phyloP scores from a whole-genome alignment of 2,329 filamentous ascomycete species.

The Dichotomopilus funicola region DNA sequence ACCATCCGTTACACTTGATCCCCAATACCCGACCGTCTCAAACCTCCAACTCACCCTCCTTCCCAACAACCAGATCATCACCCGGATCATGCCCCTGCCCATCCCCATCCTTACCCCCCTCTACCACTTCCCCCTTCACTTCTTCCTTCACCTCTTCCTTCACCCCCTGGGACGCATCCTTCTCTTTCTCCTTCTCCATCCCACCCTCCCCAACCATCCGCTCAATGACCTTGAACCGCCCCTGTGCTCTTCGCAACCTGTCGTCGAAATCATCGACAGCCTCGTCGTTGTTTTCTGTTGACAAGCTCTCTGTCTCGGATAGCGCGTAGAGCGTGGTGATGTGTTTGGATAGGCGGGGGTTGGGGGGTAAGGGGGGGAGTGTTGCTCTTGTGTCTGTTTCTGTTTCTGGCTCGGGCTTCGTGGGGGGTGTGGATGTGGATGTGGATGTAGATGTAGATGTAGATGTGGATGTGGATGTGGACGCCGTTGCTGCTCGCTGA shows the following conservation, averaged over 20 bases:
- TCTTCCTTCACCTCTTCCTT: neutral
- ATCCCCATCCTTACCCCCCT: neutral
- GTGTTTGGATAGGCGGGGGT: slow-evolving; percentile 68
- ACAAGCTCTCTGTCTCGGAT: slow-evolving; percentile 70
- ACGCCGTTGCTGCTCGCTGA: no score
- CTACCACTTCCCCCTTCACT: neutral
- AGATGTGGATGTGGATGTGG: no score
- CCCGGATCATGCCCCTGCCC: neutral
- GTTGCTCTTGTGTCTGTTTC: neutral
- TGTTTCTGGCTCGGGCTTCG: no score
- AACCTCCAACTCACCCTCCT: neutral
- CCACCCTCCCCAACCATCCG: slow-evolving; percentile 48
- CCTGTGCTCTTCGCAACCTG: slow-evolving; percentile 71
- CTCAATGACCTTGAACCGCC: slow-evolving; percentile 81
- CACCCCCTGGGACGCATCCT: neutral
- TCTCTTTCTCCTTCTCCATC: slow-evolving; percentile 1
- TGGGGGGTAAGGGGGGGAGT: slow-evolving; percentile 44
- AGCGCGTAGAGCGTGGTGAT: slow-evolving; percentile 67
- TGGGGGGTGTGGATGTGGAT: no score
- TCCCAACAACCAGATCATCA: no score
- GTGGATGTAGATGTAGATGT: no score
- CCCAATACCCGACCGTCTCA: no score
- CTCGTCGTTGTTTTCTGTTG: slow-evolving; percentile 78
- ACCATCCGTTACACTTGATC: no score
- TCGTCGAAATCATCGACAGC: slow-evolving; percentile 90